Base-by-base conservation (phyloP, 2,329 filamentous ascomycete species). In the Sporothrix pallida region DNA sequence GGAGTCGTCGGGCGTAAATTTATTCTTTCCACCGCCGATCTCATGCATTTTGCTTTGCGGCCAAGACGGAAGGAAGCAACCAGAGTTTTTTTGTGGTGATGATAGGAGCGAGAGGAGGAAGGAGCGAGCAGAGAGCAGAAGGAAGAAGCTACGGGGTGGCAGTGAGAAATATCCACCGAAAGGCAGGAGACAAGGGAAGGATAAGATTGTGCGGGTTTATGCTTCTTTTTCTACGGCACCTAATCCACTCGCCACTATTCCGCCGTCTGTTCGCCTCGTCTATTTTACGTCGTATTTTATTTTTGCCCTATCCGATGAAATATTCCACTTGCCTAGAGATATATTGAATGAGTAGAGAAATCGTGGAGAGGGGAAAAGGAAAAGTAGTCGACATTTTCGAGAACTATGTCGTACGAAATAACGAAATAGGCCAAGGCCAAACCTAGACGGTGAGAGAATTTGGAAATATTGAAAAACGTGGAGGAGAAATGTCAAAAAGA, bases 151-250 rank as follows among this genome's bases (percentile, higher is more conserved):
- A 17, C 23, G 37, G 26, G 15, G 37, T 26, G 56, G 26, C 23
- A 58, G 54, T 10, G 7, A 58, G 54, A 58, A 10, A 58, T 37
- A 44, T 63, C 31, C 58, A 63, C 42, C 20, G 13, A 20, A 20
- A 37, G 31, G 31, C 31, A 63, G 26, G 37, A 56, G 52, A 48
- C 15, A 12, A 48, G 10, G 46, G 46, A 23, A 26, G 2, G 20
- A 56, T 26, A 56, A 12, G 20, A 26, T 56, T 20, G 7, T 54
- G 52, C 5, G 37, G 37, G 23, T 7, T 65, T 65, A 65, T 65
- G 60, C 60, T 65, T 65, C 60, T 46, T 65, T 46, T 65, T 65
- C 17, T 1, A 46, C 37, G 17, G 60, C 37, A 63, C 54, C 26
- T 26, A 23, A 26, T 26, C 54, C 54, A 56, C 37, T 63, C 31